Conservation (phyloP, 208 protist species). For the Herpetomonas samuelpessoai region DNA sequence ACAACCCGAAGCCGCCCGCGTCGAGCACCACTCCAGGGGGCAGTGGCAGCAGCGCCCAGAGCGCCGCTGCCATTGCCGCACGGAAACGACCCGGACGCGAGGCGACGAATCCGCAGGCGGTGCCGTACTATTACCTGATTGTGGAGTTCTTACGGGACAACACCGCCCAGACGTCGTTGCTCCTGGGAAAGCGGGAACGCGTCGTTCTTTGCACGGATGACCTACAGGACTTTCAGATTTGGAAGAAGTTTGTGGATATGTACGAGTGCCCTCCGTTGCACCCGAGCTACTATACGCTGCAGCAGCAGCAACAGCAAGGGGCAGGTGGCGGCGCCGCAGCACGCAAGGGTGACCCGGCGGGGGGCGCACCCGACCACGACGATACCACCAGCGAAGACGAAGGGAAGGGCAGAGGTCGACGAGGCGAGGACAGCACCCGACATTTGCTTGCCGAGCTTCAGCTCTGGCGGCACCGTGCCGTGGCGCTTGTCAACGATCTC, state of each 20-base stretch:
- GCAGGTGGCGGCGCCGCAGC: not conserved
- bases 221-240: conserved; percentile 72
- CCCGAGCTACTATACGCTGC: not conserved
- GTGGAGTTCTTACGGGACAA: conserved; percentile 77
- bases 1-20: conserved; percentile 37
- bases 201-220: conserved; percentile 82
- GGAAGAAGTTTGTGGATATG: conserved; percentile 68
- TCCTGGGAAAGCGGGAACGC: conserved; percentile 62
- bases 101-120: not conserved
- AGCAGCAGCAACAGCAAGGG: conserved; percentile 6
- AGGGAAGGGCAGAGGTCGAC: not conserved
- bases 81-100: not conserved
- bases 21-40: not conserved
- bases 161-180: conserved; percentile 16
- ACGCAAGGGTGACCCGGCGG: not conserved
- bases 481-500: conserved; percentile 51
- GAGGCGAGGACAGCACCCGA: not conserved
- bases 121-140: conserved; percentile 75
- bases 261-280: conserved; percentile 49
- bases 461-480: conserved; percentile 52
- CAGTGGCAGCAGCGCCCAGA: not conserved
- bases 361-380: conserved; percentile 43
- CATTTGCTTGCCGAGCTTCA: conserved; percentile 10
- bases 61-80: not conserved
- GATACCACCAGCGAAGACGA: conserved; percentile 63